Evolutionary conservation across 192 early-diverging fungal species (phyloP).

Genomic region (Gaertneriomyces semiglobifer): DNA sequence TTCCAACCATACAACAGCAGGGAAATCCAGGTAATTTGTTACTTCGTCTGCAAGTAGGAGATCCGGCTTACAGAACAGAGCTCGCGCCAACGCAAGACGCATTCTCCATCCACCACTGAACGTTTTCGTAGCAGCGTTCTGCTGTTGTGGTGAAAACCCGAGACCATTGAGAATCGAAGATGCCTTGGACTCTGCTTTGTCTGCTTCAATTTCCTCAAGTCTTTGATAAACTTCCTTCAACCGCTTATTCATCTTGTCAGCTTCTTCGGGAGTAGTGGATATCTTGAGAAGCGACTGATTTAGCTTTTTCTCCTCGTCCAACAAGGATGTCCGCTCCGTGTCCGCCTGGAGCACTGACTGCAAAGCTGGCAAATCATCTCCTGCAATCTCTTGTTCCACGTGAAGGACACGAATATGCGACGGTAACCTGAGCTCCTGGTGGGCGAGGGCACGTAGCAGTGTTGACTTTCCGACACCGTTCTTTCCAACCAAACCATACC

Average conservation of each 20-base stretch:
- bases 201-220: slow-evolving; percentile 92
- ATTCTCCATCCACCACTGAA: slow-evolving; percentile 86
- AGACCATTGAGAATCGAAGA: slow-evolving; percentile 60
- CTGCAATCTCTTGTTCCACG: slow-evolving; percentile 97
- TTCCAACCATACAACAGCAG: slow-evolving; percentile 97
- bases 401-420: slow-evolving; percentile 91
- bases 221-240: slow-evolving; percentile 82
- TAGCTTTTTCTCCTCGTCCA: slow-evolving; percentile 77
- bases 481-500: slow-evolving; percentile 96
- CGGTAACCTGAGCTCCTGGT: slow-evolving; percentile 78
- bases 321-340: slow-evolving; percentile 82
- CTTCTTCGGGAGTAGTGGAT: slow-evolving; percentile 49
- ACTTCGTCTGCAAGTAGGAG: slow-evolving; percentile 84
- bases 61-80: slow-evolving; percentile 78
- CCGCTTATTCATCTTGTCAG: slow-evolving; percentile 33
- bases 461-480: slow-evolving; percentile 88
- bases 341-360: slow-evolving; percentile 91
- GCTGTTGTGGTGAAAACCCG: slow-evolving; percentile 67
- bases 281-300: slow-evolving; percentile 49
- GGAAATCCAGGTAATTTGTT: slow-evolving; percentile 69
- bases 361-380: slow-evolving; percentile 83
- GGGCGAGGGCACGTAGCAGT: slow-evolving; percentile 76
- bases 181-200: slow-evolving; percentile 86
- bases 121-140: slow-evolving; percentile 58
- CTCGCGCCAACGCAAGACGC: slow-evolving; percentile 77